Percentiles rank a stretch among this genome's conserved stretches.
Conservation (phyloP, 306 rosid genomes). For the Begonia fuchsioides region DNA sequence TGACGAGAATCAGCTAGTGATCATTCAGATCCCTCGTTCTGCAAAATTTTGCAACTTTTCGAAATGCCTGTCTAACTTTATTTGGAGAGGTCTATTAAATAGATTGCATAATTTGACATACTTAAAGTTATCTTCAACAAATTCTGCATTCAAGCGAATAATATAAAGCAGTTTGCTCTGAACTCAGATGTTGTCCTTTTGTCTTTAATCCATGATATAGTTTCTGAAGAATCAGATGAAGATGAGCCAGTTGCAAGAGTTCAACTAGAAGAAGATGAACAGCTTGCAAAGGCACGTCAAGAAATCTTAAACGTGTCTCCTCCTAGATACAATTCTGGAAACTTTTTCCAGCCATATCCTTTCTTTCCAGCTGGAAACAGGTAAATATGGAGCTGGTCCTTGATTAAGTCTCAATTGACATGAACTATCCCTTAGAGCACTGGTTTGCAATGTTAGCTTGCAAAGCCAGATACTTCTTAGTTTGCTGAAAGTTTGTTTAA, state of each 20-base stretch:
- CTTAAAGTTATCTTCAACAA: not conserved
- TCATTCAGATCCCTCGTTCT: no score
- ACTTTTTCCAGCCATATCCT: constrained; percentile 41
- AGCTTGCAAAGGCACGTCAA: constrained; percentile 82
- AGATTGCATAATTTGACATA: not conserved
- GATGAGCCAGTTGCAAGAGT: constrained; percentile 19
- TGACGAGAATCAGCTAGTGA: not conserved
- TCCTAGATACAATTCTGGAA: constrained; percentile 34
- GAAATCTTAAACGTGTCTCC: constrained; percentile 66
- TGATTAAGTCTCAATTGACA: not conserved
- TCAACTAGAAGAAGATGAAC: constrained; percentile 90
- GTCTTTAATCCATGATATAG: not conserved
- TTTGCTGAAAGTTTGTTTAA: not conserved
- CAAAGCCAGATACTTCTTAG: not conserved
- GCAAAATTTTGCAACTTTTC: not conserved
- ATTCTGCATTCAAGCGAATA: not conserved
- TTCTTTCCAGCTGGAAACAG: constrained; percentile 52
- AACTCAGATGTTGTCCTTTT: not conserved
- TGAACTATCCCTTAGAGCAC: no score
- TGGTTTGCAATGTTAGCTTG: not conserved
- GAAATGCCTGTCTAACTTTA: not conserved
- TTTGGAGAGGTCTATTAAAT: not conserved
- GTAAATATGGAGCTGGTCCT: constrained; percentile 18
- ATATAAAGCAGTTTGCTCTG: not conserved
- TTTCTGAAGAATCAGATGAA: constrained; percentile 36